These are phyloP conservation scores for Ascosphaera apis DNA, from an alignment of 2,329 filamentous ascomycete genomes.

Conservation along the genomic window DNA sequence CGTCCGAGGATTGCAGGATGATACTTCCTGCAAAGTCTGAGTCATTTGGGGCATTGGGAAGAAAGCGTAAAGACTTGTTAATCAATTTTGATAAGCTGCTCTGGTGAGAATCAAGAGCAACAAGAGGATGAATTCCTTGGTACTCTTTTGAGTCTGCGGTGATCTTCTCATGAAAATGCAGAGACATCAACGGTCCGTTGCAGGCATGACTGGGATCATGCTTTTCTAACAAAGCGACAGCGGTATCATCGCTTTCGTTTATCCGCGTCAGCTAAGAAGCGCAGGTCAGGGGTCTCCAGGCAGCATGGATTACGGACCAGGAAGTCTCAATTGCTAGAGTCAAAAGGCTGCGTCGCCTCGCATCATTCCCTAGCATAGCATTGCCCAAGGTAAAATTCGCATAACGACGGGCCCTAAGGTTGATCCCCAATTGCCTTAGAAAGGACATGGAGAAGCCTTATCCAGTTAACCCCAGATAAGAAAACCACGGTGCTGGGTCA, in stretches of 20 bases:
- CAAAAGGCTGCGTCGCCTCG: slow-evolving; percentile 3
- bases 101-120: slow-evolving; percentile 55
- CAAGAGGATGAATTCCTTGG: slow-evolving; percentile 56
- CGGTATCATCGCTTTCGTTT: slow-evolving; percentile 58
- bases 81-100: slow-evolving; percentile 45
- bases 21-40: neutral
- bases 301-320: slow-evolving; percentile 16
- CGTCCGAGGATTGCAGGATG: neutral
- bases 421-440: too few relatives aligned
- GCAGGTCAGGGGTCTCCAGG: too few relatives aligned
- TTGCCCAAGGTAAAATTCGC: too few relatives aligned
- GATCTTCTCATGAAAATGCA: slow-evolving; percentile 61
- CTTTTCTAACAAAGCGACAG: slow-evolving; percentile 57
- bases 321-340: slow-evolving; percentile 58
- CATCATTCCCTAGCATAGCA: too few relatives aligned
- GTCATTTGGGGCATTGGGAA: slow-evolving; percentile 20
- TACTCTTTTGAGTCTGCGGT: slow-evolving; percentile 57
- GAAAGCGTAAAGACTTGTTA: slow-evolving; percentile 32
- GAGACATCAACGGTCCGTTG: slow-evolving; percentile 19
- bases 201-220: slow-evolving; percentile 5
- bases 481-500: too few relatives aligned
- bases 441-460: too few relatives aligned
- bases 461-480: too few relatives aligned
- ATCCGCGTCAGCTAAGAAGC: neutral
- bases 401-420: too few relatives aligned